Conservation (phyloP, 805 yeast genomes). For the Yamadazyma takamatsuzukensis region DNA sequence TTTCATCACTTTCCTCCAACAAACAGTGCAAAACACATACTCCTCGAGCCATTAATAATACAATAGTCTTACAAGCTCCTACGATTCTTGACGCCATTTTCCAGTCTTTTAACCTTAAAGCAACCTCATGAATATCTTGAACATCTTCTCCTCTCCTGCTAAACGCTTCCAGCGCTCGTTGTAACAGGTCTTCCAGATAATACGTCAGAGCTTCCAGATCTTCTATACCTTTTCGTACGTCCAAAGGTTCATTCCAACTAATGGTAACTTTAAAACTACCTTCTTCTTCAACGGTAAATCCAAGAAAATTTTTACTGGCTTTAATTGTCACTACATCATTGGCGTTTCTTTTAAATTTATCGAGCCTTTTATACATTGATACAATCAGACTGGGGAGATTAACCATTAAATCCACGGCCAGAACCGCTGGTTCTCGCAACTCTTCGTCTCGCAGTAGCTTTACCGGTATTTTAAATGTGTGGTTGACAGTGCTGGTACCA, state of each 20-base stretch:
- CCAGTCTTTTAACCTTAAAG: slow-evolving; percentile 64
- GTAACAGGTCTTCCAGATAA: slow-evolving; percentile 9
- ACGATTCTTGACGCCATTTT: slow-evolving; percentile 58
- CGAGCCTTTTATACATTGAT: slow-evolving; percentile 57
- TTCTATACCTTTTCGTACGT: slow-evolving; percentile 34
- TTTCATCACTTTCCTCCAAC: slow-evolving; percentile 59
- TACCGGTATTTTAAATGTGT: slow-evolving; percentile 73
- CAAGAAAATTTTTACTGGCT: slow-evolving; percentile 50
- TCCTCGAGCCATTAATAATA: slow-evolving; percentile 53
- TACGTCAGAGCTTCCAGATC: slow-evolving; percentile 11
- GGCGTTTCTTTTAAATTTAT: slow-evolving; percentile 52
- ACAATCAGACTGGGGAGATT: slow-evolving; percentile 47
- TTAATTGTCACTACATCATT: slow-evolving; percentile 46
- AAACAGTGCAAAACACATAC: slow-evolving; percentile 65
- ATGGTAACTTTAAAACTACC: slow-evolving; percentile 50
- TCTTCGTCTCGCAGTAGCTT: slow-evolving; percentile 47
- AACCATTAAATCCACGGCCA: slow-evolving; percentile 54
- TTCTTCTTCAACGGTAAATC: slow-evolving; percentile 53
- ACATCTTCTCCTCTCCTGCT: slow-evolving; percentile 10
- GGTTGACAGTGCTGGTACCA: slow-evolving; percentile 48
- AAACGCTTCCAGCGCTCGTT: slow-evolving; percentile 2
- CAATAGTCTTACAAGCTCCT: slow-evolving; percentile 57
- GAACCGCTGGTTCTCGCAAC: slow-evolving; percentile 61
- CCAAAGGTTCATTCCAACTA: slow-evolving; percentile 56
- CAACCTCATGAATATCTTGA: slow-evolving; percentile 41